Evolutionary conservation across 192 early-diverging fungal genomes (phyloP).

Genomic region (Oehlia diaphana): DNA sequence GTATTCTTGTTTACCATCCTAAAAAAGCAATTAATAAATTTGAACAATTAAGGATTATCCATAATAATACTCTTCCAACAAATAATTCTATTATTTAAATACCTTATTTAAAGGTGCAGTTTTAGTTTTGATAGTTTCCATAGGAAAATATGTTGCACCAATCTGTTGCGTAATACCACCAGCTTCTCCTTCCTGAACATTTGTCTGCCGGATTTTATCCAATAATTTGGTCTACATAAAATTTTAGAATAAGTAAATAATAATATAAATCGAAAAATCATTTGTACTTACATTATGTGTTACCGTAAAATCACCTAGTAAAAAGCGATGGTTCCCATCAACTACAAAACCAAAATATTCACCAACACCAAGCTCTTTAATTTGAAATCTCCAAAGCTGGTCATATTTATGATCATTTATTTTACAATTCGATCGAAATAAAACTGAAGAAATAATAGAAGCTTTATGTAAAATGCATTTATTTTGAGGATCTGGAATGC

Average conservation of each 20-base stretch:
- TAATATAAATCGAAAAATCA: not conserved
- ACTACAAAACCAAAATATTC: conserved; percentile 58
- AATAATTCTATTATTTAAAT: not conserved
- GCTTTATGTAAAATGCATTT: not conserved
- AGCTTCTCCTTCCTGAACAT: conserved; percentile 99
- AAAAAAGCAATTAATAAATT: too few relatives aligned
- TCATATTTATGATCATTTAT: not conserved
- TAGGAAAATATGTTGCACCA: conserved; percentile 99
- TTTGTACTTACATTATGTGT: conserved; percentile 56
- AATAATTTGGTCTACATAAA: conserved; percentile 80
- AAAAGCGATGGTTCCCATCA: conserved; percentile 56
- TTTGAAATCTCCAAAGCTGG: conserved; percentile 38
- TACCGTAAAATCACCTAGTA: conserved; percentile 51
- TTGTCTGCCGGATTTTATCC: conserved; percentile 99
- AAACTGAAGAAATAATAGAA: not conserved
- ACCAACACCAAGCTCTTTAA: conserved; percentile 39
- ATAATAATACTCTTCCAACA: not conserved
- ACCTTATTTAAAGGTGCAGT: conserved; percentile 75
- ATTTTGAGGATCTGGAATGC: not conserved
- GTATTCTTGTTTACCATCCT: conserved; percentile 59
- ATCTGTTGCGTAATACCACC: conserved; percentile 99
- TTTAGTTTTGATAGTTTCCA: conserved; percentile 90
- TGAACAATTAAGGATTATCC: not conserved
- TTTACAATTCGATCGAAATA: not conserved
- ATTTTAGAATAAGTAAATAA: not conserved